A percentile compares a stretch with the other conserved stretches of the same genome.
phyloP scores from a whole-genome alignment of 2,329 filamentous ascomycete species.

The Aspergillus vadensis region DNA sequence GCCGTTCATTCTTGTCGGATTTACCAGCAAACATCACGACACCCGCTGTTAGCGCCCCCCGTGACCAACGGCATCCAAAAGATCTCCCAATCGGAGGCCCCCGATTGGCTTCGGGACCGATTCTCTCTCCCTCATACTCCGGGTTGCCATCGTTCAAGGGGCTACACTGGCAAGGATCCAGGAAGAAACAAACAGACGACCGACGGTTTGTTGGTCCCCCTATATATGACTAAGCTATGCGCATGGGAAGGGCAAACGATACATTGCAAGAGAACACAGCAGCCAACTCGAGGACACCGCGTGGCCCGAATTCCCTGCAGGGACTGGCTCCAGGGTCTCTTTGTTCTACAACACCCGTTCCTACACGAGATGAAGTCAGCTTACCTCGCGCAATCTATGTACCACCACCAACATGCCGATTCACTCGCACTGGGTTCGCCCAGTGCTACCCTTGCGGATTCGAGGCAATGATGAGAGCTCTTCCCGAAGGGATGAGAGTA shows the following conservation, averaged over 20 bases:
- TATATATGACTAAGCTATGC: background rate
- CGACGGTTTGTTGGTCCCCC: background rate
- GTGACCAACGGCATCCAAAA: background rate
- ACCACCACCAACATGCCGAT: background rate
- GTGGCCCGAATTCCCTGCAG: background rate
- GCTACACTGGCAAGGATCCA: background rate
- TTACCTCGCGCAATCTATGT: background rate
- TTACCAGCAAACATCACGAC: background rate
- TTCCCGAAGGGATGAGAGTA: background rate
- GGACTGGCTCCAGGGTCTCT: background rate
- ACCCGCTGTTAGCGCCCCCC: background rate
- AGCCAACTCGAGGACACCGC: background rate
- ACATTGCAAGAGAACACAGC: background rate
- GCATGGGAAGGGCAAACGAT: background rate
- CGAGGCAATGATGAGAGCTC: background rate
- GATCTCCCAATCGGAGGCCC: background rate
- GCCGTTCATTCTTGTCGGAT: background rate
- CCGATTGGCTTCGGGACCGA: background rate
- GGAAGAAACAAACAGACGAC: background rate
- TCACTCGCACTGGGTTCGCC: background rate
- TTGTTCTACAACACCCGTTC: background rate
- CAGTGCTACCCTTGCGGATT: background rate
- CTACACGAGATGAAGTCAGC: slow-evolving; percentile 2
- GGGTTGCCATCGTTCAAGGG: background rate
- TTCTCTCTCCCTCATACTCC: background rate